phyloP scores from a whole-genome alignment of 2,329 filamentous ascomycete species.

The Aspergillus aculeatinus region DNA sequence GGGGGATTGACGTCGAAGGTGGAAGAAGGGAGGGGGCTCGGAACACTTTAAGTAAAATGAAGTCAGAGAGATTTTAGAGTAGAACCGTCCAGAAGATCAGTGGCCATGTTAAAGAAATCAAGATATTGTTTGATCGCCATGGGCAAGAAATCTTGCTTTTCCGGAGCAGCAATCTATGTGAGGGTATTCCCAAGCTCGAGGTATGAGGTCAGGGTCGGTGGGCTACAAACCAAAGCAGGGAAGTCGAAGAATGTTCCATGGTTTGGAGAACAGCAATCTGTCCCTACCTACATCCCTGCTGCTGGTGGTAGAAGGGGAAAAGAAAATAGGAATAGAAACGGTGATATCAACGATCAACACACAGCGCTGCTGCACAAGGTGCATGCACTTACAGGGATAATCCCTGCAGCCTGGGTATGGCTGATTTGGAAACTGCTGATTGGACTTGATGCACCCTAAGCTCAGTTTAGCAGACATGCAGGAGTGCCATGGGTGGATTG shows the following conservation, averaged over 20 bases:
- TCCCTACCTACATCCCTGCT: neutral
- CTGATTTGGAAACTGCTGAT: neutral
- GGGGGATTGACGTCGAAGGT: constrained; percentile 7
- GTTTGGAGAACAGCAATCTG: neutral
- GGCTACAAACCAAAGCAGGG: neutral
- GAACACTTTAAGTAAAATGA: neutral
- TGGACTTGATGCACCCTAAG: neutral
- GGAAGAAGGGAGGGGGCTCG: neutral
- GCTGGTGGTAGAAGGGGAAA: neutral
- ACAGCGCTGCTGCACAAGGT: constrained; percentile 1
- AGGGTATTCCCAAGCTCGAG: neutral
- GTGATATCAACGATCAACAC: constrained; percentile 19
- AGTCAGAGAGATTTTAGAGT: neutral
- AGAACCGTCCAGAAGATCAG: neutral
- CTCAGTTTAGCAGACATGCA: neutral
- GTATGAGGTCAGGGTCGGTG: neutral
- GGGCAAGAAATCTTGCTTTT: neutral
- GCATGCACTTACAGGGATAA: constrained; percentile 16
- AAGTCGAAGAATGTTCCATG: neutral
- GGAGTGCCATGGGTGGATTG: too few species aligned
- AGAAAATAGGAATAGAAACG: neutral
- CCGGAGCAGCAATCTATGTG: neutral
- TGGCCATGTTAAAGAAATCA: neutral
- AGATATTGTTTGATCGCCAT: neutral
- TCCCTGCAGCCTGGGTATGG: constrained; percentile 14